Base-by-base conservation (phyloP, 352 stramenopile species). In the Pythium vanterpoolii region DNA sequence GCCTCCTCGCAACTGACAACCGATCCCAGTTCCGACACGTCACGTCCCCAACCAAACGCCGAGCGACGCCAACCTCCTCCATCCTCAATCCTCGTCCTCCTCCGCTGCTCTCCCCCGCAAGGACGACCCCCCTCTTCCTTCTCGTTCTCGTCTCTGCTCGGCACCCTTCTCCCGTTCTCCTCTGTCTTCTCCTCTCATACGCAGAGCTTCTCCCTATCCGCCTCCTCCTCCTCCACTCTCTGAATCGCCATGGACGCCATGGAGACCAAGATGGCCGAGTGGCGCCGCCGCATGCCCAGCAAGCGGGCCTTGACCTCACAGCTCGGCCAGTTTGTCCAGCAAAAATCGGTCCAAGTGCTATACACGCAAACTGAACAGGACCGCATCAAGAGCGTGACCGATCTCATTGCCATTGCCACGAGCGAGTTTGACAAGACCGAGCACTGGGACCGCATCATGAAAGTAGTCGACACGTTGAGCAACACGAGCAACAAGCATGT, bases 341-440 rank as follows among this genome's bases (percentile, higher is more conserved):
- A 93, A 60, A 93, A 93, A 55, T 77, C 80, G 16, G 80, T 90
- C 31, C 71, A 77, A 3, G 79, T 87, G 51, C 64, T 89, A 31
- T 93, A 90, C 69, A 87, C 78, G 52, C 83, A 83, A 21, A 84
- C 62, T 46, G 77, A 87, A 56, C 75, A 89, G 48, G 76, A 89
- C 51, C 80, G 79, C 51, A 90, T 93, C 67, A 83, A 87, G 60
- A 65, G 68, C 60, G 74, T 93, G 64, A 84, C 77, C 2, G 79
- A 89, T 30, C 71, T 90, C 45, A 89, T 93, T 38, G 49, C 66
- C 34, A 60, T 77, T 18, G 83, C 83, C 42, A 93, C 83, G n/a
- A 81, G 60, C 42, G 83, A 90, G 47, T 91, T 81, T 56, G 77
- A 90, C 54, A 70, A 69, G 34, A 77, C 81, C 42, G 79, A 90